Evolutionary conservation across 441 rosid species (phyloP).

Genomic region (Syzygium malaccense): DNA sequence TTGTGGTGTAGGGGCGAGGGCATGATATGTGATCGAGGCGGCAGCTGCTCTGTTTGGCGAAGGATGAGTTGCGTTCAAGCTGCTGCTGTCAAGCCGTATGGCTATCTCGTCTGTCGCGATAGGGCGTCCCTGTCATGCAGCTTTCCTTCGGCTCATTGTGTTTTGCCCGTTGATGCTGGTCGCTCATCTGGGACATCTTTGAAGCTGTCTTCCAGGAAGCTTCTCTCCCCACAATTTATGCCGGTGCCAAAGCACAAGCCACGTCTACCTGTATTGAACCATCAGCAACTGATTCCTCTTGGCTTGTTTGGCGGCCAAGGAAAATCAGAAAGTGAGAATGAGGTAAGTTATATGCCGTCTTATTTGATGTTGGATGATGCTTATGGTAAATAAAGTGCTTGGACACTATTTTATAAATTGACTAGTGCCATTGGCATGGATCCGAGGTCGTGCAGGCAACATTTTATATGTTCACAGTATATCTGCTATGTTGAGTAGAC

Average conservation of each 20-base stretch:
- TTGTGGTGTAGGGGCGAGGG: background rate
- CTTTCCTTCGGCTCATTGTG: background rate
- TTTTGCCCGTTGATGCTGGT: background rate
- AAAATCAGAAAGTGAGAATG: conserved; percentile 26
- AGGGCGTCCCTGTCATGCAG: background rate
- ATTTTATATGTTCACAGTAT: background rate
- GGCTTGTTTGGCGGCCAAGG: conserved; percentile 56
- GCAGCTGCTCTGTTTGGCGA: background rate
- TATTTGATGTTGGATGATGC: background rate
- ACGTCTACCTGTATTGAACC: conserved; percentile 3
- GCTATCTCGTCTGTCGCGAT: background rate
- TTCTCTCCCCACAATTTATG: conserved; percentile 5
- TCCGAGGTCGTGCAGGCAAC: background rate
- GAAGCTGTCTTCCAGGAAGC: conserved; percentile 17
- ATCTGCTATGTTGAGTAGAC: background rate
- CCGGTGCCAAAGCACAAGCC: conserved; percentile 3
- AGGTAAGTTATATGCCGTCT: conserved; percentile 18
- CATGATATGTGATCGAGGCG: background rate
- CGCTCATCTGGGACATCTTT: background rate
- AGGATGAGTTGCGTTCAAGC: conserved; percentile 44
- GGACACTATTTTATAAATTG: background rate
- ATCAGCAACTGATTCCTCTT: conserved; percentile 15
- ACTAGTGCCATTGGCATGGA: background rate
- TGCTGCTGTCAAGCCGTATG: conserved; percentile 19
- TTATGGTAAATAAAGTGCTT: background rate